A percentile compares a stretch with the other conserved stretches of the same genome.
phyloP scores from a whole-genome alignment of 2,329 filamentous ascomycete genomes.

The Claviceps cyperi region DNA sequence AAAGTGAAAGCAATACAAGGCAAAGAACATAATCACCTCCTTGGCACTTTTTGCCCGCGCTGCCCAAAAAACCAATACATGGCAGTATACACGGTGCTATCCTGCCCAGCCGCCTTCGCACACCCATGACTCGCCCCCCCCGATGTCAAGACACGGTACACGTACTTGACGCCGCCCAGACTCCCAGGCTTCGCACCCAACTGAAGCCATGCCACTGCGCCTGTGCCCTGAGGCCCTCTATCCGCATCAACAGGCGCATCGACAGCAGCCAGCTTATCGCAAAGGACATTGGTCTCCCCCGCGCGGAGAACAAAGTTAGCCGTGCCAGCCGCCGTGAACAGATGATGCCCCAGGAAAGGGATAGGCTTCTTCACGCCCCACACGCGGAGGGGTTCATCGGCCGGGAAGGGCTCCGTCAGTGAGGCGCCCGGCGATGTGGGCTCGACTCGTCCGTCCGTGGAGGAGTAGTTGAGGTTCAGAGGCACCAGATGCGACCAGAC shows the following conservation, averaged over 20 bases:
- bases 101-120: constrained; percentile 20
- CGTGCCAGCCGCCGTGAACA: constrained; percentile 38
- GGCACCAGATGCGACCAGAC: constrained; percentile 30
- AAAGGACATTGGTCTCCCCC: constrained; percentile 24
- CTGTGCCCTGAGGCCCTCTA: constrained; percentile 30
- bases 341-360: constrained; percentile 48
- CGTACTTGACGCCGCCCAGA: constrained; percentile 20
- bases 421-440: constrained; percentile 25
- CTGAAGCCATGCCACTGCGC: constrained; percentile 41
- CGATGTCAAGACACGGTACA: constrained; percentile 42
- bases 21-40: not conserved
- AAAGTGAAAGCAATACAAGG: not conserved
- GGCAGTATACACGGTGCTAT: constrained; percentile 42
- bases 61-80: constrained; percentile 39
- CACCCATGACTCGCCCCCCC: constrained; percentile 35
- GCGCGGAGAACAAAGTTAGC: constrained; percentile 46
- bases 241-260: constrained; percentile 36
- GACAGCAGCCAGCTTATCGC: constrained; percentile 33
- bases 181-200: constrained; percentile 28
- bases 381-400: constrained; percentile 24
- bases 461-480: constrained; percentile 27
- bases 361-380: constrained; percentile 18
- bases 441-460: constrained; percentile 13
- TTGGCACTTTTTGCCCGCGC: too few species aligned
- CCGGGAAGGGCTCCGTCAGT: constrained; percentile 30